Evolutionary conservation across 148 eudicot genomes (phyloP).

Genomic region (Silene conica): DNA sequence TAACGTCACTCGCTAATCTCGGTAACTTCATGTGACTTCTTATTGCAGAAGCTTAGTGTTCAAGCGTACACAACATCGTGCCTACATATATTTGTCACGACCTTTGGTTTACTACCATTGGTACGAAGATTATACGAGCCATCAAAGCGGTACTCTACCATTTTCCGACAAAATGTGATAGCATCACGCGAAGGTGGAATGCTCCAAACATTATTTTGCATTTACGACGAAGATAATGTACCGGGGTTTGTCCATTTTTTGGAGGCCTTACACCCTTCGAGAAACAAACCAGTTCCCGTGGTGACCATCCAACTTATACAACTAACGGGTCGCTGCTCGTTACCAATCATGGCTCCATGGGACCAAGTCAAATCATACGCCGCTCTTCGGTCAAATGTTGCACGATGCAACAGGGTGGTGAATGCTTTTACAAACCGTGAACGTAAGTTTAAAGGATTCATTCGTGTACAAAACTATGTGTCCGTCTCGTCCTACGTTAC

Average conservation of each 20-base stretch:
- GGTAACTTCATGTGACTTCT: too few relatives aligned
- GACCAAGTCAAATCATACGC: constrained; percentile 21
- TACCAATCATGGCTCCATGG: constrained; percentile 20
- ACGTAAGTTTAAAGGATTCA: constrained; percentile 13
- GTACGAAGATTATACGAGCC: constrained; percentile 19
- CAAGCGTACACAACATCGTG: not conserved
- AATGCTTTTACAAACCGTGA: constrained; percentile 14
- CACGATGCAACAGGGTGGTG: constrained; percentile 20
- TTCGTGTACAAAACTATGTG: constrained; percentile 21
- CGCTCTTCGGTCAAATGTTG: constrained; percentile 15
- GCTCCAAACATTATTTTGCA: constrained; percentile 16
- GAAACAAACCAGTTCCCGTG: constrained; percentile 1
- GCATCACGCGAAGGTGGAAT: constrained; percentile 2
- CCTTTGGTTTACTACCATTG: not conserved
- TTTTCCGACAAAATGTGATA: constrained; percentile 17
- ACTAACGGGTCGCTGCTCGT: constrained; percentile 22
- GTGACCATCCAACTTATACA: constrained; percentile 20
- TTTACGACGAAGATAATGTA: constrained; percentile 21
- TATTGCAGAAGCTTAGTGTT: not conserved
- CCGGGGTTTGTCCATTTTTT: constrained; percentile 21
- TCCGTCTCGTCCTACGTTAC: constrained; percentile 20
- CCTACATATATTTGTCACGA: not conserved
- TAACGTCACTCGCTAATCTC: too few relatives aligned
- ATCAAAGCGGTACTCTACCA: constrained; percentile 14
- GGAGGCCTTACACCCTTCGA: constrained; percentile 15